Base-by-base conservation (phyloP, 169 alveolate genomes). In the Plasmodium cynomolgi region DNA sequence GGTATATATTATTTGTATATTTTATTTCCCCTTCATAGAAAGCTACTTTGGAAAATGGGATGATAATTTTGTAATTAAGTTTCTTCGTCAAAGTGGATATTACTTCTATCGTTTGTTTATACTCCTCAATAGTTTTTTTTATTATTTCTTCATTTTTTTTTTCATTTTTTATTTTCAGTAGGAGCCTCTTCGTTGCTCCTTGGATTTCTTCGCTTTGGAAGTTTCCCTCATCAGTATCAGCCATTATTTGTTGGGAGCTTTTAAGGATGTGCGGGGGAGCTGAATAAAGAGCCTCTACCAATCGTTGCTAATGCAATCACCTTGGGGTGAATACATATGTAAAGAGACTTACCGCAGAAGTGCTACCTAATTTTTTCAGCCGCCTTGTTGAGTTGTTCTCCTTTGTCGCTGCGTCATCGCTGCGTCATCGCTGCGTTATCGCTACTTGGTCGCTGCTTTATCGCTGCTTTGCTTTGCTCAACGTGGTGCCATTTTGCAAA, bases 1-100 rank as follows among this genome's bases (percentile, higher is more conserved):
- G 93, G 41, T 85, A 85, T 9, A 85, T 41, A 29, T 85, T 85
- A 44, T 85, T 85, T 8, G 93, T 85, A 34, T 85, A 85, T 85
- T 85, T 85, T 47, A 85, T 77, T 85, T 85, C 50, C 13, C 93
- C 93, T 85, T 85, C 93, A 54, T 74, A 85, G 41, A 85, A 85
- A 74, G 93, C 93, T 1, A 85, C 41, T 54, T 75, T 85, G 5
- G 93, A 85, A 85, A 74, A 85, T 8, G 93, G 93, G 26, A 85
- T 50, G 2, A 85, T 85, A 15, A 85, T 50, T 85, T 26, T 58
- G 44, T 85, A 47, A 54, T 85, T 85, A 34, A 85, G 62, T 75
- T 85, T 85, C 17, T 85, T 85, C 31, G 93, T 85, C 31, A 85
- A 54, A 3, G 54, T 77, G 7, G 81, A 74, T 34, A 75, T 26